Conservation (phyloP, 352 stramenopile genomes). For the Phytophthora fragariaefolia region DNA sequence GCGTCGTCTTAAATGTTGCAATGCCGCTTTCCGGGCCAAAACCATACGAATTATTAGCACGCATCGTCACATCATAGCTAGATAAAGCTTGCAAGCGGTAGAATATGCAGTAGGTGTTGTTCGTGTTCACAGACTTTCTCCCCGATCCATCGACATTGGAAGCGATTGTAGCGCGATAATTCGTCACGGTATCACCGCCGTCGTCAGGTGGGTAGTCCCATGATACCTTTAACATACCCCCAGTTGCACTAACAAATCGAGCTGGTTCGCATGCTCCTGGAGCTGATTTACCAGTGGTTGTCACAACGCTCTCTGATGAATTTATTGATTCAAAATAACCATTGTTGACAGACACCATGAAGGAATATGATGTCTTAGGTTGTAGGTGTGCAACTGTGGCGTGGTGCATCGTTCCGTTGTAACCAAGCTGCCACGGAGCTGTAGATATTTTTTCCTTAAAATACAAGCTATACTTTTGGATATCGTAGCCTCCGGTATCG, state of each 20-base stretch:
- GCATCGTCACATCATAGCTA: constrained; percentile 57
- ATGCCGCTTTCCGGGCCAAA: constrained; percentile 41
- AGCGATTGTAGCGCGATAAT: constrained; percentile 41
- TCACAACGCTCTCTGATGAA: constrained; percentile 36
- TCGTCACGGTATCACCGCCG: constrained; percentile 39
- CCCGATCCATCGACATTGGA: constrained; percentile 41
- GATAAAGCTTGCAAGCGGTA: constrained; percentile 42
- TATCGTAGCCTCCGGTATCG: constrained; percentile 52
- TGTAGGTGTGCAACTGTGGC: constrained; percentile 44
- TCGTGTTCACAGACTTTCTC: constrained; percentile 16
- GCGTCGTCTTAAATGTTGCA: constrained; percentile 41
- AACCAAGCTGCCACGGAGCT: constrained; percentile 46
- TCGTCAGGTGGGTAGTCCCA: constrained; percentile 54
- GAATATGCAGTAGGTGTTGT: constrained; percentile 38
- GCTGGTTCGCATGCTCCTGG: constrained; percentile 51
- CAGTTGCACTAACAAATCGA: constrained; percentile 30
- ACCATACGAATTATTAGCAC: constrained; percentile 49
- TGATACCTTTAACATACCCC: constrained; percentile 53
- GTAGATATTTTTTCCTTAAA: constrained; percentile 29
- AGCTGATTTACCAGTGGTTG: constrained; percentile 50
- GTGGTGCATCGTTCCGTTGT: constrained; percentile 30
- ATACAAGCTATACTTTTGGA: constrained; percentile 51
- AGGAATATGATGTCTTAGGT: constrained; percentile 40
- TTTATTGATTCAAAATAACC: constrained; percentile 51
- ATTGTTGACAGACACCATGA: constrained; percentile 55